These are phyloP conservation scores for Hapsidospora chrysogenum DNA, from an alignment of 495 filamentous ascomycete species.

Conservation along the genomic window DNA sequence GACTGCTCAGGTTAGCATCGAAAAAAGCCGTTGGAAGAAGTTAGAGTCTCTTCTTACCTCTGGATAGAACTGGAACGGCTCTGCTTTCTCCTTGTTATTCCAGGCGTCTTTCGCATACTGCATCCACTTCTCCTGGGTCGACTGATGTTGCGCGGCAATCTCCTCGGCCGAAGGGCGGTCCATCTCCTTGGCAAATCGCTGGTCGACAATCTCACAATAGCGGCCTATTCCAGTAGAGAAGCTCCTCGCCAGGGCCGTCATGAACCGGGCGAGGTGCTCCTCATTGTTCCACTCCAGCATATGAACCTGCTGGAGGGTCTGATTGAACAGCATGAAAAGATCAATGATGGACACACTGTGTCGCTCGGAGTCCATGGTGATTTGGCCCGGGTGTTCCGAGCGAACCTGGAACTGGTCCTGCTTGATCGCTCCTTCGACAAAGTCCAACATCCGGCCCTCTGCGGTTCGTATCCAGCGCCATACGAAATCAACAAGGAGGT, in stretches of 20 bases:
- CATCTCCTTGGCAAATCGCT: slow-evolving; percentile 82
- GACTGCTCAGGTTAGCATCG: too few species aligned
- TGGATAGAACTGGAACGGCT: slow-evolving; percentile 94
- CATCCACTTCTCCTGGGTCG: slow-evolving; percentile 79
- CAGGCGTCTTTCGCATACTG: slow-evolving; percentile 91
- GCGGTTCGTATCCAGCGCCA: slow-evolving; percentile 85
- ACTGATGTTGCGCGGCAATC: slow-evolving; percentile 56
- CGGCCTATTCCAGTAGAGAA: slow-evolving; percentile 68
- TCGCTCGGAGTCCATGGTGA: slow-evolving; percentile 63
- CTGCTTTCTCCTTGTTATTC: slow-evolving; percentile 82
- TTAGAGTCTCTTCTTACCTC: too few species aligned
- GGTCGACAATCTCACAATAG: slow-evolving; percentile 86
- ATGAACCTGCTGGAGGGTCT: slow-evolving; percentile 72
- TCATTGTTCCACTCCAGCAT: slow-evolving; percentile 86
- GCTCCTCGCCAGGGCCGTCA: slow-evolving; percentile 84
- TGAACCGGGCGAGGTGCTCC: slow-evolving; percentile 85
- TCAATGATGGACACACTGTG: slow-evolving; percentile 91
- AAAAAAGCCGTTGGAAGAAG: too few species aligned
- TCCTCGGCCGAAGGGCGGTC: slow-evolving; percentile 78
- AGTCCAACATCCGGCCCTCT: slow-evolving; percentile 60
- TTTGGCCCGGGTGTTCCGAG: slow-evolving; percentile 35
- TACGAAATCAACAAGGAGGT: slow-evolving; percentile 73
- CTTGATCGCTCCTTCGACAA: slow-evolving; percentile 79
- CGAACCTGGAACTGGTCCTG: slow-evolving; percentile 69
- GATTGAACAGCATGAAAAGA: slow-evolving; percentile 84